Evolutionary conservation across 495 filamentous ascomycete species (phyloP).

Genomic region (Aspergillus asperescens): DNA sequence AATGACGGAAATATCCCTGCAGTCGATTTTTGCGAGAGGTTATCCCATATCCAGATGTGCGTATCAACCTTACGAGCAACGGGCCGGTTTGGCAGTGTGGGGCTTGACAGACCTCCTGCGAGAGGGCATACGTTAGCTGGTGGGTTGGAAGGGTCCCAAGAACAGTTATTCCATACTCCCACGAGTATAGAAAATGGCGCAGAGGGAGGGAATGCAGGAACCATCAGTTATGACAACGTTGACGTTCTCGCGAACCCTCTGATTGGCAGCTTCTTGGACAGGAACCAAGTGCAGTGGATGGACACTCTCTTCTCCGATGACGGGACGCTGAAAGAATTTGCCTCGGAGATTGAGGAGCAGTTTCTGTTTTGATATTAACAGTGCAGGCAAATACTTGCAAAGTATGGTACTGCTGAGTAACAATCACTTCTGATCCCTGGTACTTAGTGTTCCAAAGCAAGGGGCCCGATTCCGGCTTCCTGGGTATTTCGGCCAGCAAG

Average conservation of each 20-base stretch:
- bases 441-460: not conserved
- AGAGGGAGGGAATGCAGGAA: not conserved
- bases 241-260: conserved; percentile 10
- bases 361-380: conserved; percentile 4
- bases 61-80: conserved; percentile 9
- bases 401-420: too few relatives aligned
- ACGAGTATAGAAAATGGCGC: not conserved
- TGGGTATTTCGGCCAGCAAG: not conserved
- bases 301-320: conserved; percentile 5
- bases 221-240: not conserved
- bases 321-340: conserved; percentile 4
- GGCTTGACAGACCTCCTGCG: not conserved
- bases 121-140: not conserved
- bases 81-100: not conserved
- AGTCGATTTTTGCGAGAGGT: conserved; percentile 12
- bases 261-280: conserved; percentile 9
- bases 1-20: conserved; percentile 27
- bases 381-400: not conserved
- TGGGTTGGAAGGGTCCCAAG: not conserved
- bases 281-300: conserved; percentile 10
- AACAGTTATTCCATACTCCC: not conserved
- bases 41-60: conserved; percentile 8
- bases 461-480: not conserved
- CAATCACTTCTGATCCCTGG: too few relatives aligned
- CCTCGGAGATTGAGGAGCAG: conserved; percentile 9